Evolutionary conservation across 1,284 basidiomycete species (phyloP), one percentile per base, ranked within the genome.

Genomic region (Sanguinoderma infundibulare): DNA sequence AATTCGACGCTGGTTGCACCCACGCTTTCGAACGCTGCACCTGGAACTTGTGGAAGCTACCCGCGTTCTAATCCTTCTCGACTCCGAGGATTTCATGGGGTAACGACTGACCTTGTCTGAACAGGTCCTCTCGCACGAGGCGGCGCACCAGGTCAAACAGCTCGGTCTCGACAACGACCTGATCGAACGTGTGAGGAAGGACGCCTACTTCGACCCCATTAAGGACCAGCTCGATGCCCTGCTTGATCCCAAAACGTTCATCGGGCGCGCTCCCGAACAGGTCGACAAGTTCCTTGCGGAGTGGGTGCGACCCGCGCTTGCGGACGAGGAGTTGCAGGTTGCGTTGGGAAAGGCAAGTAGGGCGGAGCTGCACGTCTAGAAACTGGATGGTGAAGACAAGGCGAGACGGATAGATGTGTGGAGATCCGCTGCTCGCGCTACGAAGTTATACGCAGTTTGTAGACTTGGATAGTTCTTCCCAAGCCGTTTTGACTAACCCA

Each of bases 121-220:
- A 15, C 52, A 91, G 89, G 87, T 92, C 12, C 83, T 98, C n/a
- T 98, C 95, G 14, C 97, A 99, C 77, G 90, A 98, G 77, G 98
- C 98, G 0, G 96, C 89, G 0, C 83, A 92, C 62, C 95, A 97
- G 72, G 97, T 99, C 66, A 99, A 99, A 79, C 86, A 96, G 67
- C 87, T 97, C 67, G 98, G 98, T 9, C 85, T 94, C 34, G 93
- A 97, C 77, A 99, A 99, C 77, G 97, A 99, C 78, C 82, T 99
- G 49, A 98, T 99, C 72, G 91, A 92, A 46, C 87, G 98, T 40
- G 86, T 99, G 66, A 82, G 81, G 67, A 77, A 78, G 57, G 89
- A 92, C 70, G 67, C 82, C 54, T 86, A 88, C 82, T 92, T 91
- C 71, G 78, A 77, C 64, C 75, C 74, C 10, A 89, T 92, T 76